A percentile compares a stretch with the other conserved stretches of the same genome.
Conservation (phyloP, 2,329 filamentous ascomycete species). For the Colletotrichum graminicola region DNA sequence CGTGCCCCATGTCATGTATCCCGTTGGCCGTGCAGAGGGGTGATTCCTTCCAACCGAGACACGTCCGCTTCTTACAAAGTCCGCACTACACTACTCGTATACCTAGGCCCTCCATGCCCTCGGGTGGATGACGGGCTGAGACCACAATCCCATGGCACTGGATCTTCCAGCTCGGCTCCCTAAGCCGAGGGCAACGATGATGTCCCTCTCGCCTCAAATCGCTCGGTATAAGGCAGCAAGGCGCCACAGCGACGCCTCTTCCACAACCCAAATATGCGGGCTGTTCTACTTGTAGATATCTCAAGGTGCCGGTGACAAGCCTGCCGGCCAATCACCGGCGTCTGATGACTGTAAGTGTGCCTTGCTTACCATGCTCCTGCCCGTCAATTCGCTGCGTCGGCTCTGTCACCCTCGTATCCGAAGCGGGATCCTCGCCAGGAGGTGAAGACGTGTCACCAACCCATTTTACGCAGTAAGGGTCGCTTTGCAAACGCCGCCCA, state of each 20-base stretch:
- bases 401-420: background rate
- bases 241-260: background rate
- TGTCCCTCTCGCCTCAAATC: background rate
- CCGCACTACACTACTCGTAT: background rate
- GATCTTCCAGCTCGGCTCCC: slow-evolving; percentile 4
- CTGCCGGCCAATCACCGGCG: background rate
- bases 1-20: slow-evolving; percentile 1
- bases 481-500: background rate
- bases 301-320: background rate
- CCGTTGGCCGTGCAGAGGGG: slow-evolving; percentile 4
- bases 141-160: slow-evolving; percentile 28
- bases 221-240: background rate
- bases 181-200: background rate
- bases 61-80: background rate
- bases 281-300: background rate
- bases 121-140: slow-evolving; percentile 7
- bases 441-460: background rate
- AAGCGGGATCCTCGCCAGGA: background rate
- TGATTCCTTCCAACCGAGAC: background rate
- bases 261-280: background rate
- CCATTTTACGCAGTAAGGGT: background rate
- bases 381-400: background rate
- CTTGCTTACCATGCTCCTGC: background rate
- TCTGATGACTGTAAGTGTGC: background rate
- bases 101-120: slow-evolving; percentile 14